Base-by-base conservation (phyloP, 495 filamentous ascomycete species). In the Penicillium ochrochloron region DNA sequence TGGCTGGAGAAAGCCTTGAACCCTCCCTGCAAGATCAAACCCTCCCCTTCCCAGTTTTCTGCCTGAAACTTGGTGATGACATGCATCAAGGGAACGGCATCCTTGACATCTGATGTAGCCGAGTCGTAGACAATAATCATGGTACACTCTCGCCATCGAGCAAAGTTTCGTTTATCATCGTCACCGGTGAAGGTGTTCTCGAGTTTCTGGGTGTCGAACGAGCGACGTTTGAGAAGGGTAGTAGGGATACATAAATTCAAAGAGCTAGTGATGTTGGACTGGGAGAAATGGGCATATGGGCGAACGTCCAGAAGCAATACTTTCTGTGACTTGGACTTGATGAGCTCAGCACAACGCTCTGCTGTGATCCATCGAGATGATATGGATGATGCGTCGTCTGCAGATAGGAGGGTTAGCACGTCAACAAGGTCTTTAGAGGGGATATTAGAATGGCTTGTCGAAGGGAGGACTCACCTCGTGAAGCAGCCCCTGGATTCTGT, bases 241-340 rank as follows among this genome's bases (percentile, higher is more conserved):
- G 95, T 99, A 0, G 95, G 95, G 60, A 98, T 96, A 65, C 96
- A 98, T 14, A 99, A 82, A 76, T 96, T 98, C 51, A 99, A 75
- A 0, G 95, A 92, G 7, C 88, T 89, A 46, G 79, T 72, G 23
- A 99, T 91, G 29, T 90, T 86, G 52, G 90, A 89, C 44, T 87
- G 82, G 12, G 88, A 83, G 72, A 88, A 97, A 68, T 93, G 91
- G 11, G 92, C 90, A 62, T 89, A 93, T 8, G 95, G 92, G 21
- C 95, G 88, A 34, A 99, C 84, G 76, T 99, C 95, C n/a, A 99
- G 75, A 4, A 99, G 67, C 57, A 99, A 78, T 5, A 90, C 72
- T 23, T 89, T 82, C 15, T 86, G 77, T 5, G 77, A 75, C 11
- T 78, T 73, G 11, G 79, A 77, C 56, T 86, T 76, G n/a, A 97